phyloP scores from a whole-genome alignment of 208 protist genomes.

The Leptomonas pyrrhocoris region DNA sequence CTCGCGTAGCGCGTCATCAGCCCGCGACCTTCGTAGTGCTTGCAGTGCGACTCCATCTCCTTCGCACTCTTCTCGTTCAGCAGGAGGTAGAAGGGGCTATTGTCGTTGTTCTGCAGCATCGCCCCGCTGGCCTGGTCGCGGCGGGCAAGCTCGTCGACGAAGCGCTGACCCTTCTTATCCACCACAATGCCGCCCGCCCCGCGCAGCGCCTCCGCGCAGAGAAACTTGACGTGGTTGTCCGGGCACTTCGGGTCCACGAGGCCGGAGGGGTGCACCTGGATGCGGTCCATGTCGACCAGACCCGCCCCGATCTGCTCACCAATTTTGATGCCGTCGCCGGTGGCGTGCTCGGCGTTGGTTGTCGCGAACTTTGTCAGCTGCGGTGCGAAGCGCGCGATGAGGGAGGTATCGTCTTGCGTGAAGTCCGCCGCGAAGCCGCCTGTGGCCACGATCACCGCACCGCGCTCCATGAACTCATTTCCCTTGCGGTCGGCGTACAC shows the following conservation, averaged over 20 bases:
- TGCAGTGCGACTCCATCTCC: slow-evolving; percentile 77
- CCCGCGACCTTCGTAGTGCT: slow-evolving; percentile 80
- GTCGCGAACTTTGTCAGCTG: slow-evolving; percentile 73
- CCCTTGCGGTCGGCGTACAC: slow-evolving; percentile 44
- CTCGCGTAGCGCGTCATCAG: slow-evolving; percentile 67
- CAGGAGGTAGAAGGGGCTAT: slow-evolving; percentile 65
- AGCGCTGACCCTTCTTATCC: slow-evolving; percentile 60
- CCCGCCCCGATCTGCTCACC: slow-evolving; percentile 57
- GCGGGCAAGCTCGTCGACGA: slow-evolving; percentile 92
- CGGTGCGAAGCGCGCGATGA: slow-evolving; percentile 70
- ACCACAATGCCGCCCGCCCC: slow-evolving; percentile 92
- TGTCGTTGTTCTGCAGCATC: slow-evolving; percentile 57
- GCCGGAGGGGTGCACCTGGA: slow-evolving; percentile 94
- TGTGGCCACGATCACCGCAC: slow-evolving; percentile 83
- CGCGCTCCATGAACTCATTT: slow-evolving; percentile 42
- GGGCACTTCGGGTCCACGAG: slow-evolving; percentile 92
- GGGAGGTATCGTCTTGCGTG: slow-evolving; percentile 28
- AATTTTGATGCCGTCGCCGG: slow-evolving; percentile 82
- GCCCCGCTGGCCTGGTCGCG: slow-evolving; percentile 88
- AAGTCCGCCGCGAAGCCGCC: slow-evolving; percentile 73
- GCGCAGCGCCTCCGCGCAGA: slow-evolving; percentile 94
- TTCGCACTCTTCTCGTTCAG: slow-evolving; percentile 58
- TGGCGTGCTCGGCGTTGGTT: slow-evolving; percentile 87
- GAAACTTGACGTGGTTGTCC: slow-evolving; percentile 81
- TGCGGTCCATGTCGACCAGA: slow-evolving; percentile 65